A percentile compares a stretch with the other conserved stretches of the same genome.
These are phyloP conservation scores for Ustilago tritici DNA, from an alignment of 1,284 basidiomycete species.

Conservation along the genomic window DNA sequence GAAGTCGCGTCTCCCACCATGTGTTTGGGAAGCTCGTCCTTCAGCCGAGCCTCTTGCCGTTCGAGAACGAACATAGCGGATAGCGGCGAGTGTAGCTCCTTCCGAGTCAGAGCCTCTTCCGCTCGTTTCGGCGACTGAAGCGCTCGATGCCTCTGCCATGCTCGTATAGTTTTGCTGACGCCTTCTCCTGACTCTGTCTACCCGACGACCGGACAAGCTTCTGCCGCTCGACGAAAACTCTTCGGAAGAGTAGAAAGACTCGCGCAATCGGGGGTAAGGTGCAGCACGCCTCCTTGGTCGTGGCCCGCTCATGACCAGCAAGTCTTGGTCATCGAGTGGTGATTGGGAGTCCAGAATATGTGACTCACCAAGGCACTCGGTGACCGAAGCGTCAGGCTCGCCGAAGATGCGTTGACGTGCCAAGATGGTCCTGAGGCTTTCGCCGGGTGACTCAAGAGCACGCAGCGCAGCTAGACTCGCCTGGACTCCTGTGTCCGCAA, in stretches of 20 bases:
- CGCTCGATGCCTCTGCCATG: slow-evolving; percentile 26
- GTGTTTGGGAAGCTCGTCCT: background rate
- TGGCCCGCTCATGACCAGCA: slow-evolving; percentile 17
- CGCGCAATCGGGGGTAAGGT: slow-evolving; percentile 21
- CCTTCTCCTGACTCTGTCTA: slow-evolving; percentile 5
- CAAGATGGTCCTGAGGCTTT: slow-evolving; percentile 32
- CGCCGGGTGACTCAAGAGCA: slow-evolving; percentile 42
- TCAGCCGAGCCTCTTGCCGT: background rate
- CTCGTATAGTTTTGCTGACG: slow-evolving; percentile 12
- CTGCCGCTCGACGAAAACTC: slow-evolving; percentile 33
- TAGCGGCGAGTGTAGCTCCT: slow-evolving; percentile 16
- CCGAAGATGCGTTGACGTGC: slow-evolving; percentile 44
- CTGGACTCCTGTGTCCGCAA: slow-evolving; percentile 45
- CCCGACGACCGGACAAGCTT: slow-evolving; percentile 14
- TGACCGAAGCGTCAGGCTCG: slow-evolving; percentile 19
- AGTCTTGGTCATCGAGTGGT: slow-evolving; percentile 6
- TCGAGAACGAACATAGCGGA: slow-evolving; percentile 2
- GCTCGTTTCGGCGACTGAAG: slow-evolving; percentile 21
- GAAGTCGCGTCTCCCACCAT: background rate
- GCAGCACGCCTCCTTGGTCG: slow-evolving; percentile 27
- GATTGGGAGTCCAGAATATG: slow-evolving; percentile 5
- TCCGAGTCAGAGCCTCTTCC: slow-evolving; percentile 22
- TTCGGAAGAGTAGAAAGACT: slow-evolving; percentile 20
- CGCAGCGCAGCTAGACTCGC: slow-evolving; percentile 42
- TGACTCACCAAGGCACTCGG: slow-evolving; percentile 16